Percentiles rank a stretch among this genome's conserved stretches.
Conservation (phyloP, 2,329 filamentous ascomycete species). For the Cercospora nicotianae region DNA sequence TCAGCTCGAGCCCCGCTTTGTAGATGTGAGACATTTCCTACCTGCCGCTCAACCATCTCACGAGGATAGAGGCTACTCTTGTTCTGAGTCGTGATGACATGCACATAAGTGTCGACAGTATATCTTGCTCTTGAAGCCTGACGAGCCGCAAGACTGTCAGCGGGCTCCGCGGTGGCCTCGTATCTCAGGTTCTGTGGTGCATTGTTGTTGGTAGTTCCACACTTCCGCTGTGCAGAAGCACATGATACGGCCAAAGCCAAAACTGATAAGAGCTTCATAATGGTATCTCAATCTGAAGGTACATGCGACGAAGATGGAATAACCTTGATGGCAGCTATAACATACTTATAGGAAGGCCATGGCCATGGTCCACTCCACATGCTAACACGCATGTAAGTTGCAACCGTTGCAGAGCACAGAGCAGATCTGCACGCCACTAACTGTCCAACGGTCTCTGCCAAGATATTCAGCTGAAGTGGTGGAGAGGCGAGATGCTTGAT, state of each 20-base stretch:
- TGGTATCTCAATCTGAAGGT: not conserved
- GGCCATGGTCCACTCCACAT: not conserved
- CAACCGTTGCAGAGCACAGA: not conserved
- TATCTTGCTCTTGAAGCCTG: conserved; percentile 8
- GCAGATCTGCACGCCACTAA: not conserved
- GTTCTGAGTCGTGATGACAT: conserved; percentile 41
- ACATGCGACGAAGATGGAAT: not conserved
- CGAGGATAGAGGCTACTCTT: conserved; percentile 39
- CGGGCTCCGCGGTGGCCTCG: conserved; percentile 5
- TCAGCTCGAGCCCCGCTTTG: not conserved
- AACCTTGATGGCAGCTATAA: not conserved
- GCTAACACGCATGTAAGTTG: not conserved
- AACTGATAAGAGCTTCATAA: conserved; percentile 6
- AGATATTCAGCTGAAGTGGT: not conserved
- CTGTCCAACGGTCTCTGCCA: conserved; percentile 1
- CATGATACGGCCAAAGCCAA: conserved; percentile 11
- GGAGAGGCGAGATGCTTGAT: conserved; percentile 3
- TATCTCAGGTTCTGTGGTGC: conserved; percentile 1
- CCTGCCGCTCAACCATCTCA: conserved; percentile 36
- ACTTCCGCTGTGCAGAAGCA: conserved; percentile 13
- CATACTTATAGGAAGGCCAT: conserved; percentile 1
- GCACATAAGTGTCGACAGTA: conserved; percentile 38
- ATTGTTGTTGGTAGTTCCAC: conserved; percentile 5
- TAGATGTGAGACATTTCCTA: not conserved
- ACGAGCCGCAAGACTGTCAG: conserved; percentile 1